These are phyloP conservation scores for Colletotrichum lindemuthianum DNA, from an alignment of 2,329 filamentous ascomycete species.

Conservation along the genomic window DNA sequence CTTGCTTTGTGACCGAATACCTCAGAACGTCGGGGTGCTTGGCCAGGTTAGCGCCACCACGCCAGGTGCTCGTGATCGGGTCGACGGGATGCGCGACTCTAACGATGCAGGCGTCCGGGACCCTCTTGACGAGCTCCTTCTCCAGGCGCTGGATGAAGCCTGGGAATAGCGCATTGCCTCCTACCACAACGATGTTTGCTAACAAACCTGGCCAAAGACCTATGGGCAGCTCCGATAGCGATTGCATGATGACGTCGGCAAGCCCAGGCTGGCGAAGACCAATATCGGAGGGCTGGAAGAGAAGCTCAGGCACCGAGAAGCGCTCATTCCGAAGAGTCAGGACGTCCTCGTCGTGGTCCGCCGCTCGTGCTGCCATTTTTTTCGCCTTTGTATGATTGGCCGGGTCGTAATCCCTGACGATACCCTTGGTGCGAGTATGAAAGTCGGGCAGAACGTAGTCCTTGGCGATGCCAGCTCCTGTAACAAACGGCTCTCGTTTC, in stretches of 20 bases:
- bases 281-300: conserved; percentile 88
- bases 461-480: conserved; percentile 73
- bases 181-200: conserved; percentile 88
- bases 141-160: conserved; percentile 86
- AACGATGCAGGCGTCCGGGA: conserved; percentile 81
- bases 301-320: conserved; percentile 87
- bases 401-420: conserved; percentile 82
- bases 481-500: conserved; percentile 58
- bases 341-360: conserved; percentile 74
- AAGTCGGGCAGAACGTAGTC: conserved; percentile 94
- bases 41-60: conserved; percentile 83
- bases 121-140: conserved; percentile 75
- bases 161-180: conserved; percentile 82
- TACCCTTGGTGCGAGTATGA: conserved; percentile 68
- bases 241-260: conserved; percentile 83
- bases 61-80: conserved; percentile 85
- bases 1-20: conserved; percentile 82
- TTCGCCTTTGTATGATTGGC: conserved; percentile 63
- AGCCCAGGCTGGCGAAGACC: conserved; percentile 86
- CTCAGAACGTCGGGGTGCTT: conserved; percentile 73
- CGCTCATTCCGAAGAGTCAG: conserved; percentile 91
- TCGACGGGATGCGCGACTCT: conserved; percentile 76
- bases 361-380: conserved; percentile 51
- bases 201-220: conserved; percentile 85
- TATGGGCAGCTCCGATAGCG: conserved; percentile 77